Base-by-base conservation (phyloP, 2,329 filamentous ascomycete species). In the Lasiodiplodia gonubiensis region DNA sequence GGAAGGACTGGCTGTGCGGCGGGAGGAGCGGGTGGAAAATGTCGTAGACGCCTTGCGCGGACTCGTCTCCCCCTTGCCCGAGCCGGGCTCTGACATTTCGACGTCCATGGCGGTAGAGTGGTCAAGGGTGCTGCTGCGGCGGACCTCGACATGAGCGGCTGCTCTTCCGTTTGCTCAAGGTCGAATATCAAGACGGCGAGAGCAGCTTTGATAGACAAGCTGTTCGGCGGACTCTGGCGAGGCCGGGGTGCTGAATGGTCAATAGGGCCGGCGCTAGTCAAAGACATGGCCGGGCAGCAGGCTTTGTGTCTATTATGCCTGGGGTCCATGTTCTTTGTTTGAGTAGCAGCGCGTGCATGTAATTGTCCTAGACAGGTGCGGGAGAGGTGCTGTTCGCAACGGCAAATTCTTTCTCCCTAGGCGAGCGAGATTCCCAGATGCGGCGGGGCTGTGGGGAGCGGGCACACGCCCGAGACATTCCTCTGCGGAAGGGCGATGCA, bases 351-450 rank as follows among this genome's bases (percentile, higher is more conserved):
- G 72, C 72, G 72, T 72, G 74, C 65, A 76, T 73, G 73, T 73
- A 64, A 75, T 75, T 78, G 76, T 78, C 71, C 72, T 70, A 74
- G 73, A 73, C 75, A 73, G 70, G 74, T 74, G 72, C 73, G 75
- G 72, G 69, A 72, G 64, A 68, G 61, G 63, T 54, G 72, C 70
- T 72, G 68, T 72, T 75, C 71, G 71, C 72, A 72, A 71, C 68
- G 63, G 51, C 57, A 49, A 55, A 67, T 67, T 67, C 66, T 64
- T 67, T 67, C 49, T 54, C 25, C 37, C 49, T 57, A 21, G 35
- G 11, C 48, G 46, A 48, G 48, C 48, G 55, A 52, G 33, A 61
- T 73, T 78, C 69, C 75, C 72, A 69, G 69, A 75, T 75, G 70
- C 74, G 76, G 76, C 73, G 71, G 74, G 76, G 74, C 72, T 72